phyloP scores from a whole-genome alignment of 2,329 filamentous ascomycete species.

The Xylaria sp. region DNA sequence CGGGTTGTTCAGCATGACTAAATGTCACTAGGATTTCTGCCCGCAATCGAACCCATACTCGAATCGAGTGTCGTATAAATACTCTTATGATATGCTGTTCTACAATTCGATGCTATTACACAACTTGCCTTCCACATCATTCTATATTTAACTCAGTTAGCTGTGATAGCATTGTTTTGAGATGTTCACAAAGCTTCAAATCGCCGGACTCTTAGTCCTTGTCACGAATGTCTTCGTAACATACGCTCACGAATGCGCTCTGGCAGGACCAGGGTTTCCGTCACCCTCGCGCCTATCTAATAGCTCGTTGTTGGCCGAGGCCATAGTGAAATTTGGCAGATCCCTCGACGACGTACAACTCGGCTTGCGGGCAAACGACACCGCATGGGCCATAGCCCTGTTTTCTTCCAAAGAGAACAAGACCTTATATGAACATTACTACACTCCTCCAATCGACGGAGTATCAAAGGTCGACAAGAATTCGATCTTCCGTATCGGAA shows the following conservation, averaged over 20 bases:
- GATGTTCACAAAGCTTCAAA: conserved; percentile 11
- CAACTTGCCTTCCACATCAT: neutral
- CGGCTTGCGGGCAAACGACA: conserved; percentile 37
- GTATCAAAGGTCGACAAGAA: conserved; percentile 43
- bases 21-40: neutral
- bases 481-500: conserved; percentile 55
- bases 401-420: conserved; percentile 44
- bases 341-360: neutral
- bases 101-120: neutral
- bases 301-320: conserved; percentile 14
- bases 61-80: conserved; percentile 4
- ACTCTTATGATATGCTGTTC: neutral
- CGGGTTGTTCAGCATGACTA: neutral
- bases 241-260: conserved; percentile 17
- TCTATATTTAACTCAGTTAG: neutral
- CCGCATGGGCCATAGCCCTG: conserved; percentile 45
- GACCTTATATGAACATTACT: conserved; percentile 45
- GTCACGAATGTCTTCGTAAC: conserved; percentile 9
- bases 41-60: neutral
- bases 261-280: conserved; percentile 37
- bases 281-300: conserved; percentile 27
- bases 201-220: neutral
- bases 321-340: conserved; percentile 22
- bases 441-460: conserved; percentile 41
- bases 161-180: neutral